phyloP scores from a whole-genome alignment of 495 filamentous ascomycete genomes.

The Aspergillus carlsbadensis region DNA sequence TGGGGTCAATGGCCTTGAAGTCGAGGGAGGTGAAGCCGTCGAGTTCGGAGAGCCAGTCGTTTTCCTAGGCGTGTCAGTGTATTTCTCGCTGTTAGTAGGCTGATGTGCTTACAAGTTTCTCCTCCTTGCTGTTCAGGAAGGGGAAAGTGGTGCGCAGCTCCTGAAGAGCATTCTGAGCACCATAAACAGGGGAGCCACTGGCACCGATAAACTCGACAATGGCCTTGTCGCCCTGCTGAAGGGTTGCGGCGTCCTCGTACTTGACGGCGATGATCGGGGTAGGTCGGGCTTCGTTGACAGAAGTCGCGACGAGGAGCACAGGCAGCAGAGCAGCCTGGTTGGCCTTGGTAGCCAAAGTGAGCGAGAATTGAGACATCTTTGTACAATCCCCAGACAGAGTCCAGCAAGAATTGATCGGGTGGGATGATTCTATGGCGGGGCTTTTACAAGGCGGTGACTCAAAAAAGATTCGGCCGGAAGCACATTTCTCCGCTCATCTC shows the following conservation, averaged over 20 bases:
- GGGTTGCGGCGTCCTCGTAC: conserved; percentile 46
- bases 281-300: conserved; percentile 47
- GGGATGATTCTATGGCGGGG: conserved; percentile 15
- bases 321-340: conserved; percentile 55
- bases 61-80: conserved; percentile 33
- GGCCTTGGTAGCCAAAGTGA: conserved; percentile 61
- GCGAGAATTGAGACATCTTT: conserved; percentile 37
- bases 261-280: conserved; percentile 44
- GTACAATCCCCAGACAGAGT: conserved; percentile 6
- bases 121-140: conserved; percentile 44
- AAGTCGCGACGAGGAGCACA: conserved; percentile 48
- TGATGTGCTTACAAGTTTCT: conserved; percentile 35
- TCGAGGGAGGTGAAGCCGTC: conserved; percentile 57
- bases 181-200: conserved; percentile 32
- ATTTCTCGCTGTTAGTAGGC: neutral
- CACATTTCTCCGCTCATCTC: conserved; percentile 32
- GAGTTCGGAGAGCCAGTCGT: conserved; percentile 57
- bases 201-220: conserved; percentile 38
- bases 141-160: conserved; percentile 43
- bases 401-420: conserved; percentile 20
- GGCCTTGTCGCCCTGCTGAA: conserved; percentile 44
- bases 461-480: conserved; percentile 25
- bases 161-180: conserved; percentile 37
- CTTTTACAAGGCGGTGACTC: conserved; percentile 5
- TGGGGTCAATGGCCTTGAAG: conserved; percentile 77